Base-by-base conservation (phyloP, 257 asterid species). In the Pogostemon cablin region DNA sequence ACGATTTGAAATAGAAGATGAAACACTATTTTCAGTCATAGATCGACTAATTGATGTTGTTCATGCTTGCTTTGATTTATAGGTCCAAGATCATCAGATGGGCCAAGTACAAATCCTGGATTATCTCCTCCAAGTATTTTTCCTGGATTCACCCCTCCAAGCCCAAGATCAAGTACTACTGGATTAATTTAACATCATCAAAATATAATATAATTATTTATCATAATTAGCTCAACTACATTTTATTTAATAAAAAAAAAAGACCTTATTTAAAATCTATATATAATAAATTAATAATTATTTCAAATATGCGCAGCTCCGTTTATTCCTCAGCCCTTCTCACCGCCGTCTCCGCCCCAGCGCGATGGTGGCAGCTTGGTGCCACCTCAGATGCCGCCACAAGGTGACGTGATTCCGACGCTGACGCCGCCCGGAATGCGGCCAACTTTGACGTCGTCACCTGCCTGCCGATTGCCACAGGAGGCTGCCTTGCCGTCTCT, bases 381-480 rank as follows among this genome's bases (percentile, higher is more conserved):
- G 0, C 80, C 74, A 1, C 72, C 73, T 44, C 68, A 10, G 46
- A 54, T 68, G 47, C 79, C 81, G 38, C 79, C 81, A 25, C 73
- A 53, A 7, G 68, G 81, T 0, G 79, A 75, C 60, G 4, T 78
- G 4, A 73, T 83, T 12, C 87, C 87, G 43, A 76, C 88, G 7
- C 70, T 79, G 62, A 82, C 95, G 11, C 90, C 90, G 0, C 85
- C 95, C 0, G 95, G 95, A 40, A 80, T 82, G 77, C 77, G 85
- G 56, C 93, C 93, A 6, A 80, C 81, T 67, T 68, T 85, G 74
- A 73, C 67, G 3, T 72, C 85, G 15, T 88, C 97, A 0, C 69
- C 84, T 6, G 83, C 92, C 32, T 25, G 39, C 67, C 49, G 40
- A 0, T 25, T 25, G 32, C 46, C 82, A 38, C 72, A 72, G 41